Percentiles rank a stretch among this genome's conserved stretches.
Conservation (phyloP, 192 early-diverging fungal genomes). For the Coemansia sp. region DNA sequence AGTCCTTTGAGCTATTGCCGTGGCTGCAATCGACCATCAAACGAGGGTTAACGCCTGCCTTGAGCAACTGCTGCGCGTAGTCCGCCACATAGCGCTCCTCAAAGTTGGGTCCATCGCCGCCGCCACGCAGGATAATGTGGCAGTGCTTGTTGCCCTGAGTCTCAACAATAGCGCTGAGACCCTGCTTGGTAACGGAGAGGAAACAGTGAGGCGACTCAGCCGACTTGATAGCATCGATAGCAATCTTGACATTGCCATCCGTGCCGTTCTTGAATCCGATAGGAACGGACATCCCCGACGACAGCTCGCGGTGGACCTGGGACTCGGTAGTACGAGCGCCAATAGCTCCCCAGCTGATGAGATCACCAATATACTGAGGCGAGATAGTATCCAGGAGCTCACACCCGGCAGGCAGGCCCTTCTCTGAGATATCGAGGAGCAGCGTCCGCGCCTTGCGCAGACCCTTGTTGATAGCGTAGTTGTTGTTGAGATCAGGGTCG, state of each 20-base stretch:
- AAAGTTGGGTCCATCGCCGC: conserved; percentile 87
- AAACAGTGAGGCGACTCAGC: conserved; percentile 82
- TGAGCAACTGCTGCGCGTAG: conserved; percentile 58
- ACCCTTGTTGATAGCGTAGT: conserved; percentile 96
- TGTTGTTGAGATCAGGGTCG: conserved; percentile 72
- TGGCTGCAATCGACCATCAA: conserved; percentile 97
- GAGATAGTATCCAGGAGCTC: conserved; percentile 95
- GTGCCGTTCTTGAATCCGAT: conserved; percentile 99
- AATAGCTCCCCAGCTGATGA: conserved; percentile 96
- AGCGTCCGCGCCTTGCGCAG: conserved; percentile 80
- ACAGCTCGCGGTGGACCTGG: conserved; percentile 92
- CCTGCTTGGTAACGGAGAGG: conserved; percentile 87
- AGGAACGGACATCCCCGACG: conserved; percentile 92
- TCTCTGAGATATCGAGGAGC: conserved; percentile 72
- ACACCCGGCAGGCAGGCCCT: conserved; percentile 81
- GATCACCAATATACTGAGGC: conserved; percentile 91
- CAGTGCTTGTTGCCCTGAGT: conserved; percentile 88
- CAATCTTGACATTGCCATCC: conserved; percentile 80
- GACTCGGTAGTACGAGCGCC: conserved; percentile 96
- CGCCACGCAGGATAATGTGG: conserved; percentile 94
- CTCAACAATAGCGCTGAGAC: conserved; percentile 76
- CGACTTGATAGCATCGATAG: conserved; percentile 72
- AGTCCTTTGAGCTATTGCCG: conserved; percentile 90
- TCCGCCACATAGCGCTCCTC: conserved; percentile 65
- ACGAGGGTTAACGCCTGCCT: conserved; percentile 56